Conservation (phyloP, 1,284 basidiomycete species). For the Chondrostereum purpureum region DNA sequence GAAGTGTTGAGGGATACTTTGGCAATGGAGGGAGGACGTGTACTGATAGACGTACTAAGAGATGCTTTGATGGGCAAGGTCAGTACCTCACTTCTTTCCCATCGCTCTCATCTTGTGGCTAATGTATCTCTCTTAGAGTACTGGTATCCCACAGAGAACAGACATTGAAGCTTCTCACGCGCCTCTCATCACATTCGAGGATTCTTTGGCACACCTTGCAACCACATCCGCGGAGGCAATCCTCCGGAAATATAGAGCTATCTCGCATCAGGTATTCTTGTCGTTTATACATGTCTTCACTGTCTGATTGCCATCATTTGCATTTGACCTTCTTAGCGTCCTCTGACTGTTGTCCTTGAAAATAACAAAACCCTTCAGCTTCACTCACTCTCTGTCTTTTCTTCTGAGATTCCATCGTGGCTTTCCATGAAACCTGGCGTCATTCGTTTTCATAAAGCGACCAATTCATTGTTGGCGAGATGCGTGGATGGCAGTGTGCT, state of each 20-base stretch:
- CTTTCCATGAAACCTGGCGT: constrained; percentile 31
- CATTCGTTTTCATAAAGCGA: constrained; percentile 32
- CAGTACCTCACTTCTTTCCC: constrained; percentile 13
- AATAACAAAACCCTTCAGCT: constrained; percentile 43
- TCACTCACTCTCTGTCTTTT: constrained; percentile 27
- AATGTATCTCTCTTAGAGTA: constrained; percentile 29
- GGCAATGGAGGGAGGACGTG: constrained; percentile 57
- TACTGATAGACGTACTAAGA: constrained; percentile 68
- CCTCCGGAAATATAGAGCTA: constrained; percentile 55
- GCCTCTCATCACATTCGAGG: constrained; percentile 51
- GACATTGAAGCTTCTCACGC: constrained; percentile 42
- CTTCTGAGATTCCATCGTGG: constrained; percentile 14
- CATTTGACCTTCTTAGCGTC: too few species aligned
- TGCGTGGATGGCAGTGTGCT: constrained; percentile 45
- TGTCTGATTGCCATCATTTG: too few species aligned
- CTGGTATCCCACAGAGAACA: constrained; percentile 29
- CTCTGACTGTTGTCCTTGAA: constrained; percentile 38
- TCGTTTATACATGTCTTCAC: constrained; percentile 2
- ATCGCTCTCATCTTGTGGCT: background rate
- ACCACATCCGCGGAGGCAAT: constrained; percentile 52
- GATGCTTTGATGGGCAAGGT: constrained; percentile 55
- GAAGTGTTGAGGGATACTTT: constrained; percentile 50
- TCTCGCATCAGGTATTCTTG: constrained; percentile 60
- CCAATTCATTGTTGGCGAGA: constrained; percentile 36
- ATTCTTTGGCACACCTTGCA: constrained; percentile 53